Evolutionary conservation across 164 flowering plant species (phyloP), one percentile per base, ranked within the genome.

Genomic region (Vitis labrusca): DNA sequence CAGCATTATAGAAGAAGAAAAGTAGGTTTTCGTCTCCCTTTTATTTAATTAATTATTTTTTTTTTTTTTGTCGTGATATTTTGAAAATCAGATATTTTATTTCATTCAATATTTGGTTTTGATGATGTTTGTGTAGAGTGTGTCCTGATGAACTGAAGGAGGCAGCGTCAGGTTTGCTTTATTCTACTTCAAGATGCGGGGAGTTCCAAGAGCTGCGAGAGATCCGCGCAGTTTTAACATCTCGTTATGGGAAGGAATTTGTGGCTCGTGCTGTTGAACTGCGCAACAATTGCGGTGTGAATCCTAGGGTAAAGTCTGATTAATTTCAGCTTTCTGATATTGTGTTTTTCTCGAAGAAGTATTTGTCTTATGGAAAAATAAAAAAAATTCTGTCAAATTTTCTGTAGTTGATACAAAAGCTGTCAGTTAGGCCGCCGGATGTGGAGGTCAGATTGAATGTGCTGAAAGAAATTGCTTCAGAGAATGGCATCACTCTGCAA

Each of bases 151-250:
- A 95, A 61, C 77, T 95, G 16, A 71, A 71, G 50, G 99, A 92
- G 82, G 92, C 93, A 9, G 71, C 81, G 44, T 76, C 97, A 6
- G 74, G 89, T 44, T 68, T 95, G 74, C 73, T 89, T 8, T 93
- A 69, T 71, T 98, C 92, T 1, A 70, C 93, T 48, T 84, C 98
- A 0, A 92, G 99, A 71, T 85, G 91, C 61, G 98, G 98, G 27
- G 96, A 93, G 8, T 84, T 89, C 50, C 98, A 98, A 2, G 99
- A 95, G 76, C 88, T 95, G 53, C 89, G 78, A 68, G 86, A 91
- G 78, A 82, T 94, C 66, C 97, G 93, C 7, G 48, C 63, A 0
- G 66, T 84, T 53, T 78, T 95, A 66, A 73, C 82, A 0, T 72
- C 88, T 9, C 80, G 83, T 10, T 95, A 68, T 67, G 98, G 99